Evolutionary conservation across 2,329 filamentous ascomycete species (phyloP), one percentile per base, ranked within the genome.

Genomic region (Pseudogymnoascus sp.): DNA sequence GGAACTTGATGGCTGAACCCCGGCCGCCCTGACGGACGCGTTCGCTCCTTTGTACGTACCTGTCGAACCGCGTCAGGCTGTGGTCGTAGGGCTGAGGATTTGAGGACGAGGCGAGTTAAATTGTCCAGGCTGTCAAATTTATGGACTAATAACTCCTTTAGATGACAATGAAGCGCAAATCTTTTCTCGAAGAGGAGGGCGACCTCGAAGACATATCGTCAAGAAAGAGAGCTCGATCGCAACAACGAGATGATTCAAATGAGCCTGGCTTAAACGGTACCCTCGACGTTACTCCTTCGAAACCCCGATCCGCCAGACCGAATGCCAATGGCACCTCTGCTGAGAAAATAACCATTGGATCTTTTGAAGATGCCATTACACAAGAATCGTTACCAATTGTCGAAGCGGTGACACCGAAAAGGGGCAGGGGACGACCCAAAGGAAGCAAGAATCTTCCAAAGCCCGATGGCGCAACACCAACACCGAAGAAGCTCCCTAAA

Each of bases 401-500:
- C 56, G 29, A 60, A 40, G 56, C 31, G 56, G 35, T 60, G 16
- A 60, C 35, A 1, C 56, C 31, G 16, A 60, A 60, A 40, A 35
- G 56, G 21, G 35, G 56, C 47, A 14, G 47, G 7, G 47, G 47
- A 16, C 35, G 56, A 24, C 56, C 31, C 16, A 60, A 40, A 24
- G 56, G 56, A 21, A 35, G 56, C 56, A 60, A 60, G 56, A 53
- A 53, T 7, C n/a, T 53, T 6, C 47, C 47, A 53, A 53, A 53
- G 6, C 24, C 47, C 10, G 47, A 53, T 10, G 47, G 47, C 24
- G 24, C 24, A 29, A 60, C 56, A 2, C 19, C 62, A 2, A 72
- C 68, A 6, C 69, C 71, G 16, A 68, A 31, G 13, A 68, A 68
- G 31, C 53, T 53, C 10, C 21, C 61, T 10, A 63, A 67, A 62